These are phyloP conservation scores for Cyclotella baltica DNA, from an alignment of 108 stramenopile genomes.

Conservation along the genomic window DNA sequence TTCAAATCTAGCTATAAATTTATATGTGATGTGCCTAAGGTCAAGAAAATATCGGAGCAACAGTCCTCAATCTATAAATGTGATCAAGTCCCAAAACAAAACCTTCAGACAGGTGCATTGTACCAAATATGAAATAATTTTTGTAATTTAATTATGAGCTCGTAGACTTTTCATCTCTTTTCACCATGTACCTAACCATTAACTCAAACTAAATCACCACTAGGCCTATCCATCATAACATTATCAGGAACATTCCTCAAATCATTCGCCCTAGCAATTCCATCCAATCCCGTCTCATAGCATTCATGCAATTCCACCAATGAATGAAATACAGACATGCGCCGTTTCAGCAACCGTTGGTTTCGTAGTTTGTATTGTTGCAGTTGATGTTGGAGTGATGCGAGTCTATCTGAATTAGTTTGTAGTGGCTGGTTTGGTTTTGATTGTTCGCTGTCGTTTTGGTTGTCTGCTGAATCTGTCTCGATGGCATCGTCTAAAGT, in stretches of 20 bases:
- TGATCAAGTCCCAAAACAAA: too few relatives aligned
- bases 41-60: too few relatives aligned
- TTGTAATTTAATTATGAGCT: too few relatives aligned
- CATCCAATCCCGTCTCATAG: slow-evolving; percentile 48
- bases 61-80: too few relatives aligned
- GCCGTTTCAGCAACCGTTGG: slow-evolving; percentile 18
- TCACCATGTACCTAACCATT: too few relatives aligned
- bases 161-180: too few relatives aligned
- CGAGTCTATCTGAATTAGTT: neutral
- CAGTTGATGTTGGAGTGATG: slow-evolving; percentile 30
- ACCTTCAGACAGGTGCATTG: too few relatives aligned
- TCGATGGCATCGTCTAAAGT: neutral
- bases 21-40: too few relatives aligned
- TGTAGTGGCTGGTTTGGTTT: neutral
- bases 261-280: slow-evolving; percentile 36
- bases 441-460: neutral
- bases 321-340: slow-evolving; percentile 29
- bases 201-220: neutral
- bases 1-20: too few relatives aligned
- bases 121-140: too few relatives aligned
- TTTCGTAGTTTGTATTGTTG: slow-evolving; percentile 32
- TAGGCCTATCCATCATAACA: slow-evolving; percentile 39
- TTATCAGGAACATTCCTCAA: slow-evolving; percentile 45
- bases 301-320: slow-evolving; percentile 39
- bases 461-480: neutral